Base-by-base conservation (phyloP, 2,329 filamentous ascomycete species). In the Herpotrichia juniperi region DNA sequence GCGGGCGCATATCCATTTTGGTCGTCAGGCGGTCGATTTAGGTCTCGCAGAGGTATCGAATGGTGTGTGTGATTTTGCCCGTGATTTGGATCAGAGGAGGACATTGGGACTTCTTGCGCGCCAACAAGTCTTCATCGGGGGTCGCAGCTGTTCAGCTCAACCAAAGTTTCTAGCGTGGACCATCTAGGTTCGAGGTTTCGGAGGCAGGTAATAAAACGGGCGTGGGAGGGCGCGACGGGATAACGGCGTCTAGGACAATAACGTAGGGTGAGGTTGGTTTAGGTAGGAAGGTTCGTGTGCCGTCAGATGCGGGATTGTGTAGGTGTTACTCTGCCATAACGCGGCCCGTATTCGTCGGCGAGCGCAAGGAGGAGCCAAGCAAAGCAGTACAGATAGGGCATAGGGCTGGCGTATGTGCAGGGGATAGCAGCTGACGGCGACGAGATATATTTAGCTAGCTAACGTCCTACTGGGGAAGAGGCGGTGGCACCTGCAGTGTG, bases 31-130 rank as follows among this genome's bases (percentile, higher is more conserved):
- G 72, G 73, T 42, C 70, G 71, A 58, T 72, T 72, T 53, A 80
- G 73, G 61, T 78, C 83, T 72, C 87, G 87, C 52, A 93, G 78
- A 53, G 88, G 89, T 75, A 94, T 93, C 56, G 87, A 87, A 65
- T 83, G 82, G 53, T 79, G 77, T 51, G 76, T 74, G 24, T 81
- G 78, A 56, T 76, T 74, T 59, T 78, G 75, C 56, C 78, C 74
- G 63, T 78, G 75, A 53, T 70, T 68, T 45, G 77, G 73, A 61
- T 78, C 77, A 66, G 77, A 75, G 62, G 78, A 78, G 74, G 79
- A 76, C 79, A 80, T 82, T 64, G 65, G 60, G 62, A 67, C 61
- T 67, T 55, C 50, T 59, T 63, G 67, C 57, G 48, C 59, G 63
- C 62, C 50, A 54, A 62, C 60, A 63, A 56, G 30, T 58, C 58